Conservation (phyloP, 257 asterid genomes). For the Euphrasia confusa region DNA sequence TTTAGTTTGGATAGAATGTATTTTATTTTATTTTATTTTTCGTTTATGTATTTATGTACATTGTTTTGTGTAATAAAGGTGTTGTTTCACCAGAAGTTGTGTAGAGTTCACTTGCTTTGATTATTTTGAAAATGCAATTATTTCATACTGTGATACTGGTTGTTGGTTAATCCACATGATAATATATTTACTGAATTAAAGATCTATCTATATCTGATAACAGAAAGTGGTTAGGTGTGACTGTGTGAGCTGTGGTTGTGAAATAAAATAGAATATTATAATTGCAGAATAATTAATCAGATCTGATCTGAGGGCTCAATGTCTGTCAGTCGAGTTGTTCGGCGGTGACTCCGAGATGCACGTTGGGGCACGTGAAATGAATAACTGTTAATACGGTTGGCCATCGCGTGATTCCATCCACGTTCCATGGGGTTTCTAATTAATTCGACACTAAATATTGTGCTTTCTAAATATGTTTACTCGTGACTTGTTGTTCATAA, state of each 20-base stretch:
- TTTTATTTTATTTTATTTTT: neutral
- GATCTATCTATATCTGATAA: too few species aligned
- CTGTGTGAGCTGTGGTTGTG: neutral
- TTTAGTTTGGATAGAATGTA: slow-evolving; percentile 30
- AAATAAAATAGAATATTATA: neutral
- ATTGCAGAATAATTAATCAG: too few species aligned
- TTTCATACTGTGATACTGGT: too few species aligned
- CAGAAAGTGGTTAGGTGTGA: neutral
- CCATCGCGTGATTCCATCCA: neutral
- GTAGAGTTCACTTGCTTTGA: neutral
- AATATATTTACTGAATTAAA: too few species aligned
- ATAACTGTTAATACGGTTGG: slow-evolving; percentile 16
- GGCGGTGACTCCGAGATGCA: slow-evolving; percentile 30
- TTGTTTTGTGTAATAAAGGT: slow-evolving; percentile 26
- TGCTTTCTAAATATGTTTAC: too few species aligned
- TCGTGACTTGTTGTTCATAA: too few species aligned
- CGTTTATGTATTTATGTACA: slow-evolving; percentile 18
- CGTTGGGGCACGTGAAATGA: slow-evolving; percentile 32
- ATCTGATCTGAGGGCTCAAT: slow-evolving; percentile 11
- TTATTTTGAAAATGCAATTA: neutral
- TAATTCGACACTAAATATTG: too few species aligned
- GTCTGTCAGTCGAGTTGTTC: neutral
- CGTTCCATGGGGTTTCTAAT: too few species aligned
- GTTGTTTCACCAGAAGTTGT: neutral
- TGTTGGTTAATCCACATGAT: too few species aligned